phyloP scores from a whole-genome alignment of 768 basidiomycete species.

The Termitomyces sp. region DNA sequence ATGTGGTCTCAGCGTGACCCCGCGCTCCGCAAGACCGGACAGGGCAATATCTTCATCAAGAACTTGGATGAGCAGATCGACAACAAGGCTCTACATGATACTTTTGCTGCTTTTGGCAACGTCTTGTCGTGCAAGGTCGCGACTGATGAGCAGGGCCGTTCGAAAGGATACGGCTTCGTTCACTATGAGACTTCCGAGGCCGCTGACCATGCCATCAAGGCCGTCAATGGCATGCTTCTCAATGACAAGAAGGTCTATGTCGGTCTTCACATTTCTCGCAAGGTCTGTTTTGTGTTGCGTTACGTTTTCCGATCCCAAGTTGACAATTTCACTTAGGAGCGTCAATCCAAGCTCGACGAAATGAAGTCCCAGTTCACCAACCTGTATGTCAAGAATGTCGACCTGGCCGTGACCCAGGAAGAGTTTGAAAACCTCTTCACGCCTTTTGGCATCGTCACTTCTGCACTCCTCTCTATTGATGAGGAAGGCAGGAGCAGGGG shows the following conservation, averaged over 20 bases:
- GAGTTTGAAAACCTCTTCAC: slow-evolving; percentile 83
- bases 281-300: slow-evolving; percentile 40
- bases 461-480: slow-evolving; percentile 80
- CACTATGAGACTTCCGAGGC: slow-evolving; percentile 98
- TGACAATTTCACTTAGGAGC: slow-evolving; percentile 57
- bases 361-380: slow-evolving; percentile 98
- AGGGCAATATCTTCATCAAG: slow-evolving; percentile 99
- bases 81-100: slow-evolving; percentile 99
- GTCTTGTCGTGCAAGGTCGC: slow-evolving; percentile 99
- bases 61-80: slow-evolving; percentile 96
- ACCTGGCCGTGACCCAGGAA: slow-evolving; percentile 74
- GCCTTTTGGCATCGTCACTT: slow-evolving; percentile 80
- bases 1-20: slow-evolving; percentile 99
- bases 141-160: slow-evolving; percentile 90
- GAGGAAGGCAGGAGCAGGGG: slow-evolving; percentile 93
- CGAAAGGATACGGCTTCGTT: slow-evolving; percentile 97
- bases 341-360: slow-evolving; percentile 97
- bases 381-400: slow-evolving; percentile 97
- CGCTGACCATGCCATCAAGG: slow-evolving; percentile 94
- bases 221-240: slow-evolving; percentile 97
- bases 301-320: not conserved
- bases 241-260: slow-evolving; percentile 99
- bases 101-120: slow-evolving; percentile 97
- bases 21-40: slow-evolving; percentile 97
- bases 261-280: slow-evolving; percentile 95